Conservation (phyloP, 2,329 filamentous ascomycete genomes). For the Aspergillus novoparasiticus region DNA sequence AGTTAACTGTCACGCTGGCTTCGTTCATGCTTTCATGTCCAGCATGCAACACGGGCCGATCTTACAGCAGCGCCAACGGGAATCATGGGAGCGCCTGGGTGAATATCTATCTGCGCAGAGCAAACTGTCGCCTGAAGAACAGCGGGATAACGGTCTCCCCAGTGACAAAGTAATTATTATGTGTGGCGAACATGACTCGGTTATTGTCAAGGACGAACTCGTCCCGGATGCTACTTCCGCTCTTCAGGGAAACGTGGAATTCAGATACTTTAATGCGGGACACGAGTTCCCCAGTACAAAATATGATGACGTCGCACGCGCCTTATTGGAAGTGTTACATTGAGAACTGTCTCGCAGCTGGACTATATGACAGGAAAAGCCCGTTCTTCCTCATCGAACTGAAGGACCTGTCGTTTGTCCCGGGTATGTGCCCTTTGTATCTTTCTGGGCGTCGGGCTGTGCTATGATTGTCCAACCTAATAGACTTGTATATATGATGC, state of each 20-base stretch:
- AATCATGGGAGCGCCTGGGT: constrained; percentile 63
- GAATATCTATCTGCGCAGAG: constrained; percentile 50
- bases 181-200: constrained; percentile 66
- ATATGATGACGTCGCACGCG: constrained; percentile 60
- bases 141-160: constrained; percentile 36
- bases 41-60: constrained; percentile 72
- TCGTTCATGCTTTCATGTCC: constrained; percentile 70
- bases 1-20: constrained; percentile 65
- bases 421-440: neutral
- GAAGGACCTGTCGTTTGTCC: neutral
- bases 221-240: constrained; percentile 61
- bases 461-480: constrained; percentile 7
- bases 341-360: constrained; percentile 10
- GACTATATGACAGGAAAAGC: neutral
- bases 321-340: constrained; percentile 45
- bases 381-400: neutral
- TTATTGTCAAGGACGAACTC: constrained; percentile 68
- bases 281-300: constrained; percentile 71
- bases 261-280: constrained; percentile 62
- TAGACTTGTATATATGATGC: constrained; percentile 14
- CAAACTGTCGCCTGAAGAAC: constrained; percentile 25
- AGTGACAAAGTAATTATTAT: constrained; percentile 63
- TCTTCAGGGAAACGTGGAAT: constrained; percentile 61
- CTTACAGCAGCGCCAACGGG: constrained; percentile 58
- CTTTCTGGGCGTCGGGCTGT: neutral